Conservation (phyloP, 139 green algal genomes). For the Raphidocelis subcapitata region DNA sequence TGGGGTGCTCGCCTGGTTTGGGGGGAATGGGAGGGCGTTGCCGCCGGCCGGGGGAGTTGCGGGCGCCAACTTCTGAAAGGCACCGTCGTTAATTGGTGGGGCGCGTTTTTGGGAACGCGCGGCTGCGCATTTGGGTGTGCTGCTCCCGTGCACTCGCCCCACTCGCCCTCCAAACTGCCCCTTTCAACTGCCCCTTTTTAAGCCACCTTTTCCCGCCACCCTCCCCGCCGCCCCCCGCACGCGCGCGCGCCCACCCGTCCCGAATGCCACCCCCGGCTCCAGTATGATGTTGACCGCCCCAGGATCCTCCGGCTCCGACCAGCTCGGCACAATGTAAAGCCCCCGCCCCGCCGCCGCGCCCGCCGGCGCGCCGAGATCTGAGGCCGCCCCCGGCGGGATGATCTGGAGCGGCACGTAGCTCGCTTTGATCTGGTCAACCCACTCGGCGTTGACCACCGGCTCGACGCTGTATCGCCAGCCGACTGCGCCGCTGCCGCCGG, state of each 20-base stretch:
- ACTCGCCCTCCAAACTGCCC: not conserved
- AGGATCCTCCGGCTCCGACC: constrained; percentile 43
- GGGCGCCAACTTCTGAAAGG: too few species aligned
- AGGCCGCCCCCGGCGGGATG: too few species aligned
- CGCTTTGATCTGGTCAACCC: constrained; percentile 64
- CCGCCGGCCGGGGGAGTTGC: too few species aligned
- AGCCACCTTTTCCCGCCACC: not conserved
- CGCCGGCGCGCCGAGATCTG: not conserved
- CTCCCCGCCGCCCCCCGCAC: not conserved
- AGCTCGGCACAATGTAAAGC: constrained; percentile 75
- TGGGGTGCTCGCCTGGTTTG: constrained; percentile 80
- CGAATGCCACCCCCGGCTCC: constrained; percentile 86
- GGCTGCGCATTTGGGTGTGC: too few species aligned
- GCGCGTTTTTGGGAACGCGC: too few species aligned
- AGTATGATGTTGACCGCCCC: constrained; percentile 66
- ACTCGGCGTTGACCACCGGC: constrained; percentile 54
- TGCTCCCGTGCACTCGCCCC: not conserved
- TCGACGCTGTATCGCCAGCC: constrained; percentile 18
- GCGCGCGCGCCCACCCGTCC: constrained; percentile 56
- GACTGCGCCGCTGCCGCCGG: not conserved
- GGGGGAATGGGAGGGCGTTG: not conserved
- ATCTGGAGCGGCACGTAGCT: constrained; percentile 41
- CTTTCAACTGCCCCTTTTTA: not conserved
- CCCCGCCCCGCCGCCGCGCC: not conserved
- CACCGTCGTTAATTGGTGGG: too few species aligned